A percentile compares a stretch with the other conserved stretches of the same genome.
Evolutionary conservation across 2,329 filamentous ascomycete genomes (phyloP).

Genomic region (Tolypocladium amazonense): DNA sequence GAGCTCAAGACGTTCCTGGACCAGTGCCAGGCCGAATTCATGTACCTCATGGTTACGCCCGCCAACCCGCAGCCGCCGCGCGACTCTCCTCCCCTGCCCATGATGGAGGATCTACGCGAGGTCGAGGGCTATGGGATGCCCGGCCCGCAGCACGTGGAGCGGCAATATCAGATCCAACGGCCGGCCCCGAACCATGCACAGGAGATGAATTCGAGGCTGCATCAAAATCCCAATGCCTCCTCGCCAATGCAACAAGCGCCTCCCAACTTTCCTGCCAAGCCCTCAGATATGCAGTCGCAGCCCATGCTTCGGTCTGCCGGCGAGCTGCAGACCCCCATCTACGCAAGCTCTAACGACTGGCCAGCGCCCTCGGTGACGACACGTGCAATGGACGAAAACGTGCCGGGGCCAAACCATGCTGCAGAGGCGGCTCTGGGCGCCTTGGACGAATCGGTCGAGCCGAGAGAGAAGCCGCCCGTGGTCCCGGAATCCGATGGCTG

Average conservation of each 20-base stretch:
- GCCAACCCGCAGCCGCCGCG: conserved; percentile 56
- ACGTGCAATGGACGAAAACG: conserved; percentile 22
- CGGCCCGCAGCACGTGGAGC: conserved; percentile 26
- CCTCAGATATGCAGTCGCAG: conserved; percentile 29
- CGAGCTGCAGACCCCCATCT: conserved; percentile 34
- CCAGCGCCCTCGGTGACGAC: conserved; percentile 20
- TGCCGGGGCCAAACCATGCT: conserved; percentile 23
- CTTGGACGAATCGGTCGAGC: conserved; percentile 28
- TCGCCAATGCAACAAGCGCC: conserved; percentile 34
- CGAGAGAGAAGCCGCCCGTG: conserved; percentile 33
- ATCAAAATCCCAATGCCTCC: conserved; percentile 48
- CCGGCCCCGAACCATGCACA: conserved; percentile 47
- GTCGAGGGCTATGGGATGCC: conserved; percentile 41
- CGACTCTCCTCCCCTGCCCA: conserved; percentile 47
- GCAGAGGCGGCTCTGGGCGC: conserved; percentile 26
- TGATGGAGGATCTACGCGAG: conserved; percentile 49
- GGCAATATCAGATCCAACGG: conserved; percentile 26
- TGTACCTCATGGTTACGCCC: conserved; percentile 57
- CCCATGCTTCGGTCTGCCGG: conserved; percentile 44
- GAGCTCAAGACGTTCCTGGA: conserved; percentile 52
- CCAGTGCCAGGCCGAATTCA: conserved; percentile 55
- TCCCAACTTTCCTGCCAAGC: conserved; percentile 21
- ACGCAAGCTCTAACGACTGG: conserved; percentile 25
- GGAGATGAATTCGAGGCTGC: conserved; percentile 41
- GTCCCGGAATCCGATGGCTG: conserved; percentile 61